A percentile compares a stretch with the other conserved stretches of the same genome.
Evolutionary conservation across 2,329 filamentous ascomycete species (phyloP).

Genomic region (Metarhizium sp.): DNA sequence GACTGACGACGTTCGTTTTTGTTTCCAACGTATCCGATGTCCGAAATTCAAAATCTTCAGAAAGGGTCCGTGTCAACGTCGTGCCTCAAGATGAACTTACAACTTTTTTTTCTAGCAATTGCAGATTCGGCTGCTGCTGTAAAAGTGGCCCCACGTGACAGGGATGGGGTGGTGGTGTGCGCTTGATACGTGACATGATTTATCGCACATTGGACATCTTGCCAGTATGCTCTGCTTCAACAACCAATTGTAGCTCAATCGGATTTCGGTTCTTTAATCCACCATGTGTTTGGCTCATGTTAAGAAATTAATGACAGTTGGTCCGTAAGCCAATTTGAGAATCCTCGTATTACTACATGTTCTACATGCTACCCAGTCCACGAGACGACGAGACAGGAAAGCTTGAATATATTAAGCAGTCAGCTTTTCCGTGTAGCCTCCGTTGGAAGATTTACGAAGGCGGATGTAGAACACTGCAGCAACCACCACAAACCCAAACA

Average conservation of each 20-base stretch:
- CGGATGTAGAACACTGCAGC: conserved; percentile 36
- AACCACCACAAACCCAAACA: conserved; percentile 39
- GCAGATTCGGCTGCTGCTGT: background rate
- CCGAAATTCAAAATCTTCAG: background rate
- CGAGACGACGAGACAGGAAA: background rate
- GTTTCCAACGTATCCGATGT: background rate
- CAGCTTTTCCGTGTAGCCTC: conserved; percentile 30
- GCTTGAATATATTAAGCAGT: conserved; percentile 23
- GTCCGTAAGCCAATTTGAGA: background rate
- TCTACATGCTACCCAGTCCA: conserved; percentile 1
- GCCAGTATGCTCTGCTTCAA: background rate
- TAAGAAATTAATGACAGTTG: background rate
- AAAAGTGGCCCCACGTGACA: conserved; percentile 7
- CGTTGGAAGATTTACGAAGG: conserved; percentile 21
- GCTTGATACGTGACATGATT: background rate
- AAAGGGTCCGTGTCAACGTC: background rate
- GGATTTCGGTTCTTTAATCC: too few species aligned
- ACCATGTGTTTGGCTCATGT: too few species aligned
- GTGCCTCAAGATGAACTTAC: conserved; percentile 13
- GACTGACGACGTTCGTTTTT: background rate
- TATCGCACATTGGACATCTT: background rate
- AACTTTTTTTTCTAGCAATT: conserved; percentile 14
- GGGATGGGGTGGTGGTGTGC: background rate
- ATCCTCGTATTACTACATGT: conserved; percentile 5
- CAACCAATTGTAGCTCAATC: background rate